Percentiles rank a stretch among this genome's conserved stretches.
phyloP scores from a whole-genome alignment of 768 basidiomycete species.

The Neoboletus magnificus region DNA sequence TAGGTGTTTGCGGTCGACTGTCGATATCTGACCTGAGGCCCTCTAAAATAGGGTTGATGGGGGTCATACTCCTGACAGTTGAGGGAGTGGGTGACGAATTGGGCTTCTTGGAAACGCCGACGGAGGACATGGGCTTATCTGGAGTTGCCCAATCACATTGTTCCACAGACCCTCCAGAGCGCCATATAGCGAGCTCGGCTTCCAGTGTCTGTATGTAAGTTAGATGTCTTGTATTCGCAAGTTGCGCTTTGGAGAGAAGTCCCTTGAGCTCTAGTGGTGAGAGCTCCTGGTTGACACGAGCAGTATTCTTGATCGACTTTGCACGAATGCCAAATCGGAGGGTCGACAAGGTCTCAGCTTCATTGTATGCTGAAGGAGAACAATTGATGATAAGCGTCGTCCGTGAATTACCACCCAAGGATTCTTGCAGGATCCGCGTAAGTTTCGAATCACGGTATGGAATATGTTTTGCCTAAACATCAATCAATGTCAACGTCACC shows the following conservation, averaged over 20 bases:
- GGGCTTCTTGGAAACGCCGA: constrained; percentile 45
- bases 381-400: constrained; percentile 99
- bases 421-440: constrained; percentile 98
- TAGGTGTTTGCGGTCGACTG: constrained; percentile 90
- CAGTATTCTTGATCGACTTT: constrained; percentile 99
- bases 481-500: constrained; percentile 2
- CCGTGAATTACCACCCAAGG: constrained; percentile 90
- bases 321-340: constrained; percentile 99
- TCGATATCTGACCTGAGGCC: constrained; percentile 68
- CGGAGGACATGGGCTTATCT: constrained; percentile 49
- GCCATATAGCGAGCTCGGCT: constrained; percentile 88
- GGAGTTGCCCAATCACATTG: constrained; percentile 76
- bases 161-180: constrained; percentile 81
- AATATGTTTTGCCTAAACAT: constrained; percentile 81
- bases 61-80: constrained; percentile 66
- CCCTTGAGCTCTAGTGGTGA: constrained; percentile 95
- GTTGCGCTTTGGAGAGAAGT: constrained; percentile 83
- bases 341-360: constrained; percentile 92
- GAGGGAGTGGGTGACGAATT: constrained; percentile 63
- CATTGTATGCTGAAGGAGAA: constrained; percentile 96
- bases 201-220: constrained; percentile 88
- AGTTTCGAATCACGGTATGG: constrained; percentile 99
- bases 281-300: constrained; percentile 96
- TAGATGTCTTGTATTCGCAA: constrained; percentile 78
- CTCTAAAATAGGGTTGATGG: constrained; percentile 71